Conservation (phyloP, 2,329 filamentous ascomycete species). For the Talaromyces piceae region DNA sequence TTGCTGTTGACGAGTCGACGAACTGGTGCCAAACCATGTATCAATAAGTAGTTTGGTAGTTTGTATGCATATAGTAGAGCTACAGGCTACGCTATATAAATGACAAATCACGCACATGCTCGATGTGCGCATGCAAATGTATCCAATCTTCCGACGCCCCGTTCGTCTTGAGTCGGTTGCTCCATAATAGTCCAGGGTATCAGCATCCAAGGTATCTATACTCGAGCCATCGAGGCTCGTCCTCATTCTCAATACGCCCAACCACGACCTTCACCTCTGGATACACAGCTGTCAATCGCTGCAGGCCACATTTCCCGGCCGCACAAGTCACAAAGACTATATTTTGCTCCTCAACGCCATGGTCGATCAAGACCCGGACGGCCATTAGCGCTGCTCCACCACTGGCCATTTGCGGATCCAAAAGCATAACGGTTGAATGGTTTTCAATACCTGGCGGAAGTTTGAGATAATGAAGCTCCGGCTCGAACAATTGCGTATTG, state of each 20-base stretch:
- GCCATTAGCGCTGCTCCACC: constrained; percentile 87
- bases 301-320: constrained; percentile 75
- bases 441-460: constrained; percentile 64
- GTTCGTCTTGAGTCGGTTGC: not conserved
- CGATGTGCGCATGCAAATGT: not conserved
- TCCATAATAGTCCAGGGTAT: not conserved
- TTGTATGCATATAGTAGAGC: not conserved
- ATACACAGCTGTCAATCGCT: constrained; percentile 80
- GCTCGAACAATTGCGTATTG: constrained; percentile 75
- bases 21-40: not conserved
- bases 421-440: constrained; percentile 73
- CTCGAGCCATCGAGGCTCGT: constrained; percentile 85
- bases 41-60: not conserved
- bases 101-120: not conserved
- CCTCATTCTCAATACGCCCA: constrained; percentile 70
- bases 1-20: no score
- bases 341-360: constrained; percentile 73
- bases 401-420: constrained; percentile 92
- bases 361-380: constrained; percentile 88
- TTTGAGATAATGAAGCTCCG: constrained; percentile 83
- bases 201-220: constrained; percentile 83
- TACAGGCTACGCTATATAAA: not conserved
- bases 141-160: not conserved
- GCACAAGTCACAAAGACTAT: constrained; percentile 93
- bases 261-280: constrained; percentile 81